Percentiles rank a stretch among this genome's conserved stretches.
These are phyloP conservation scores for Blastobotrys buckinghamii DNA, from an alignment of 1,139 yeast species.

Conservation along the genomic window DNA sequence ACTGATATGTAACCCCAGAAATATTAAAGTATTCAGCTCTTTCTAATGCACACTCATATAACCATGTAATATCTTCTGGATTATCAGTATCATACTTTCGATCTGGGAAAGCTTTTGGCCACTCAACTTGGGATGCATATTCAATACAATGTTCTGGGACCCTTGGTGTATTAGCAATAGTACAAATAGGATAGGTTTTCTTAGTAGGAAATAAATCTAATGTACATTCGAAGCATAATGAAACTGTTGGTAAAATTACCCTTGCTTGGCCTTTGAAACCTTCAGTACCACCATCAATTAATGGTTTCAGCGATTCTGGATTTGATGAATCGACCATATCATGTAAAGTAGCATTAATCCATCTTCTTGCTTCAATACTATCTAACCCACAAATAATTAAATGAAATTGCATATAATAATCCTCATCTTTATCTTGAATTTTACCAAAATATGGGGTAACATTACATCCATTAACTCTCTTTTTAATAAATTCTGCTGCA, in stretches of 20 bases:
- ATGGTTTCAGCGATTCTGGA: conserved; percentile 59
- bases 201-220: conserved; percentile 67
- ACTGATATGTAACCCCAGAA: conserved; percentile 59
- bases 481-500: conserved; percentile 60
- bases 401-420: conserved; percentile 63
- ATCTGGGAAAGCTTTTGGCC: conserved; percentile 48
- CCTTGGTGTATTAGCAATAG: conserved; percentile 90
- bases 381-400: conserved; percentile 85
- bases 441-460: conserved; percentile 58
- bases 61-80: conserved; percentile 61
- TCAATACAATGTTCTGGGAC: conserved; percentile 93
- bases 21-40: conserved; percentile 67
- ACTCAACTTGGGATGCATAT: conserved; percentile 76
- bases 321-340: conserved; percentile 50
- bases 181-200: conserved; percentile 81
- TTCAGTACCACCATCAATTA: conserved; percentile 95
- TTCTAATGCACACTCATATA: conserved; percentile 48
- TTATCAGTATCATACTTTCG: conserved; percentile 61
- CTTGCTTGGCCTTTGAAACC: conserved; percentile 92
- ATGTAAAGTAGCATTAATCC: conserved; percentile 78
- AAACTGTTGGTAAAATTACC: conserved; percentile 74
- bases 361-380: conserved; percentile 82
- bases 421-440: conserved; percentile 64
- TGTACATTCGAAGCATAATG: conserved; percentile 93
- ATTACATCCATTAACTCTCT: conserved; percentile 42